Base-by-base conservation (phyloP, 768 basidiomycete genomes). In the Strobilomyces confusus region DNA sequence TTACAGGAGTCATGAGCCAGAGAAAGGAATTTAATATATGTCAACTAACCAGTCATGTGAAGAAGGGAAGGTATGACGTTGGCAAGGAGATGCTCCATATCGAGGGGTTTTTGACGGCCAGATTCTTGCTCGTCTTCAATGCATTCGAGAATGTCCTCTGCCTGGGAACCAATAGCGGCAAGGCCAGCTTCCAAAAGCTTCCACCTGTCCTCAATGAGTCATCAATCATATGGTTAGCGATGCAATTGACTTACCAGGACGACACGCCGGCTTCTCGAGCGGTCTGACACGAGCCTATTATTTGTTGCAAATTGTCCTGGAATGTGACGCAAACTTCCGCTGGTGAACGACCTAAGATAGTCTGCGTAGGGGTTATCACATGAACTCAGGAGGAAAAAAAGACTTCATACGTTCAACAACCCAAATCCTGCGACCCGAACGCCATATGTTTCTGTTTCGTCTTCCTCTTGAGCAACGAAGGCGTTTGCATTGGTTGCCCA, bases 391-490 rank as follows among this genome's bases (percentile, higher is more conserved):
- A 36, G 36, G 30, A 29, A 44, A 30, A 30, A 37, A 23, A 15
- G 7, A 30, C 22, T 9, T 64, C 68, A 30, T 67, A 97, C 95
- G 30, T 79, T 78, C 47, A 95, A 71, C 33, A 98, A 71, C 63
- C 98, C 95, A 60, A 93, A 86, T 4, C 86, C 86, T 5, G 91
- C 88, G 2, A 91, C 81, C 33, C 97, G 80, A 32, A 92, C 79
- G 50, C 89, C 90, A 64, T 93, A 95, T 2, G 77, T 66, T 49
- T 89, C 83, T 1, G 85, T 85, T 56, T 95, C 93, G 55, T 98
- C 95, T 49, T 97, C 92, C 63, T 98, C 95, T 65, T 98, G 92
- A 23, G 88, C 87, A 29, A 98, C 85, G 63, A 98, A 98, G 4
- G 87, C 83, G 60, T 98, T 98, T 4, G 91, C 84, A 61, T 97